Conservation (phyloP, 176 grass and related monocot species). For the Carex scoparia region DNA sequence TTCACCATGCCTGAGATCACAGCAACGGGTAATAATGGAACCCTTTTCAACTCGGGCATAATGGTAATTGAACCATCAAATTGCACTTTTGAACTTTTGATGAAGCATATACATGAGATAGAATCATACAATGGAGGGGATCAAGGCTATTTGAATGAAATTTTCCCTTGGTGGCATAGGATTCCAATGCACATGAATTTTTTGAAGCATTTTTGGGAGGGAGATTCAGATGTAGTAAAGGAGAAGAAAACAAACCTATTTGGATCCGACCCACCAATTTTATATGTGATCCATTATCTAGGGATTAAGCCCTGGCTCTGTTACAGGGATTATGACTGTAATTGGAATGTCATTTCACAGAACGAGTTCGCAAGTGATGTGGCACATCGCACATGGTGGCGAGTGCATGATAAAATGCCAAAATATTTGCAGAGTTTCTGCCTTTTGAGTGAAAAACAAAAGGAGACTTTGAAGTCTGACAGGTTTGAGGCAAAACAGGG, state of each 20-base stretch:
- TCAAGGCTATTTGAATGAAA: slow-evolving; percentile 49
- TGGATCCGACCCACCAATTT: slow-evolving; percentile 26
- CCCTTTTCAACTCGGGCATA: slow-evolving; percentile 39
- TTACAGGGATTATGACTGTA: slow-evolving; percentile 42
- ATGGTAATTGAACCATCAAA: slow-evolving; percentile 47
- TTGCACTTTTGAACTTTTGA: slow-evolving; percentile 34
- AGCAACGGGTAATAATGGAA: slow-evolving; percentile 31
- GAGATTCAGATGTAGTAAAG: slow-evolving; percentile 25
- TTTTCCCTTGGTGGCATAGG: slow-evolving; percentile 45
- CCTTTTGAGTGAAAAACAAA: slow-evolving; percentile 31
- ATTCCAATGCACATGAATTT: slow-evolving; percentile 38
- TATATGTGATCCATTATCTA: slow-evolving; percentile 29
- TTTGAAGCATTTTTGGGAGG: slow-evolving; percentile 43
- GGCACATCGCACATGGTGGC: slow-evolving; percentile 44
- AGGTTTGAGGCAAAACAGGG: slow-evolving; percentile 31
- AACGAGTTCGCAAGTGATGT: slow-evolving; percentile 36
- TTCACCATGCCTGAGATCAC: slow-evolving; percentile 40
- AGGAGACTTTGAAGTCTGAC: slow-evolving; percentile 27
- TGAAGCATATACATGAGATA: slow-evolving; percentile 46
- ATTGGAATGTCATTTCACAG: slow-evolving; percentile 25
- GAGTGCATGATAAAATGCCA: slow-evolving; percentile 37
- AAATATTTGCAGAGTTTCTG: slow-evolving; percentile 40
- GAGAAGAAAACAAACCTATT: slow-evolving; percentile 12
- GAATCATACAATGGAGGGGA: slow-evolving; percentile 47
- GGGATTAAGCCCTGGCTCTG: slow-evolving; percentile 37